Conservation (phyloP, 768 basidiomycete species). For the Macrolepiota albuminosa region DNA sequence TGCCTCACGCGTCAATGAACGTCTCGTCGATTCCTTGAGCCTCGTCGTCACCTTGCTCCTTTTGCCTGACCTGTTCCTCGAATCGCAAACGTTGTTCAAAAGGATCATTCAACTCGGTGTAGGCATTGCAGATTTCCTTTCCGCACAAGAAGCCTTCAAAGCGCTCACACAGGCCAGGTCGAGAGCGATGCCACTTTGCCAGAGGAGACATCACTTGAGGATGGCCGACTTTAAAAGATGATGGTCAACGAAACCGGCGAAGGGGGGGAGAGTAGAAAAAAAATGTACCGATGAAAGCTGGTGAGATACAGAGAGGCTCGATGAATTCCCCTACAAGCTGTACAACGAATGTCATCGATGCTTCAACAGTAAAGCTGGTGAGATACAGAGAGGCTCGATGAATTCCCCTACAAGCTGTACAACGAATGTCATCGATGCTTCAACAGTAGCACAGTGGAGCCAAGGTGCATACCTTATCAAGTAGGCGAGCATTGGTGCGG, state of each 20-base stretch:
- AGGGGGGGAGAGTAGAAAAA: neutral
- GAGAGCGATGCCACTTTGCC: constrained; percentile 97
- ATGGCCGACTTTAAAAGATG: constrained; percentile 67
- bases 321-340: constrained; percentile 98
- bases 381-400: constrained; percentile 96
- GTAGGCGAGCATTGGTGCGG: constrained; percentile 91
- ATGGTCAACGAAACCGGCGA: constrained; percentile 5
- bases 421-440: neutral
- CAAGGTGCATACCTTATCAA: constrained; percentile 71
- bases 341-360: neutral
- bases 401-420: constrained; percentile 90
- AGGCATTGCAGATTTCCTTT: constrained; percentile 98
- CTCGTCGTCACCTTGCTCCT: constrained; percentile 96
- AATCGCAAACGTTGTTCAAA: constrained; percentile 95
- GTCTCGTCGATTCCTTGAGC: constrained; percentile 97
- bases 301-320: constrained; percentile 94
- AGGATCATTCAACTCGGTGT: constrained; percentile 99
- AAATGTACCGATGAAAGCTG: constrained; percentile 82
- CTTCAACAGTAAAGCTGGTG: constrained; percentile 55
- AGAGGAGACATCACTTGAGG: constrained; percentile 99
- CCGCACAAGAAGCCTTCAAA: constrained; percentile 99
- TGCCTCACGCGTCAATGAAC: constrained; percentile 88
- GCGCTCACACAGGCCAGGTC: constrained; percentile 95
- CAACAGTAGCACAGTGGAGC: neutral
- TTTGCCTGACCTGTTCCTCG: constrained; percentile 91